Evolutionary conservation across 1,139 yeast species (phyloP).

Genomic region (Yamadazyma friedrichii): DNA sequence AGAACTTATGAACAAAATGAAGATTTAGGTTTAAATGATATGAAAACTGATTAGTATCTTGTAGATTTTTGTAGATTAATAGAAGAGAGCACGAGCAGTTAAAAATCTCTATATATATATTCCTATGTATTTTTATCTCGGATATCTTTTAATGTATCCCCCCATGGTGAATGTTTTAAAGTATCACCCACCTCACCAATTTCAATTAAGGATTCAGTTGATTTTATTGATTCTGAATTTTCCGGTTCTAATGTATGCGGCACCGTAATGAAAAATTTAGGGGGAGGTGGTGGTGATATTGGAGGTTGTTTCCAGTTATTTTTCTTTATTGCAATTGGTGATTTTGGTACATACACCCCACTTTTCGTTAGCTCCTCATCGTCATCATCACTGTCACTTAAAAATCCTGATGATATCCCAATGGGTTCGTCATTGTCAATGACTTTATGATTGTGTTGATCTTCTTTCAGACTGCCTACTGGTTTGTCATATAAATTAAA

Average conservation of each 20-base stretch:
- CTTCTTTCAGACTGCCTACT: background rate
- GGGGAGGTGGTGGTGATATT: constrained; percentile 18
- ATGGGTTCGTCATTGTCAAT: constrained; percentile 12
- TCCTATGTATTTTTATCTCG: background rate
- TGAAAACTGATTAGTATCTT: constrained; percentile 42
- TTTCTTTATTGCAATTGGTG: constrained; percentile 25
- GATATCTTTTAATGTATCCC: constrained; percentile 21
- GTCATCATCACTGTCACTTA: constrained; percentile 9
- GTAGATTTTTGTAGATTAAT: background rate
- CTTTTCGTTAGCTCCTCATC: constrained; percentile 11
- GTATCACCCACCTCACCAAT: constrained; percentile 25
- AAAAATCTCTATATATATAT: constrained; percentile 2
- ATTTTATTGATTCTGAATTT: constrained; percentile 6
- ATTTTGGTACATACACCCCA: constrained; percentile 32
- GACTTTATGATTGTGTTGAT: background rate
- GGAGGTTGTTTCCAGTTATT: constrained; percentile 2
- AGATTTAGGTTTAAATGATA: constrained; percentile 85
- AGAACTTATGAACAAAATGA: constrained; percentile 88
- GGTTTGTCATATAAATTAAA: background rate
- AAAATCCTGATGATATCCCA: constrained; percentile 6
- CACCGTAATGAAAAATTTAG: constrained; percentile 17
- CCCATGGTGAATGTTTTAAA: constrained; percentile 28
- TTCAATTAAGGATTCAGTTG: constrained; percentile 15
- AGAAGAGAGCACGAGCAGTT: no score
- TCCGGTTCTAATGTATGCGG: constrained; percentile 4